Percentiles rank a stretch among this genome's conserved stretches.
Conservation (phyloP, 2,329 filamentous ascomycete genomes). For the Elsinoe australis region DNA sequence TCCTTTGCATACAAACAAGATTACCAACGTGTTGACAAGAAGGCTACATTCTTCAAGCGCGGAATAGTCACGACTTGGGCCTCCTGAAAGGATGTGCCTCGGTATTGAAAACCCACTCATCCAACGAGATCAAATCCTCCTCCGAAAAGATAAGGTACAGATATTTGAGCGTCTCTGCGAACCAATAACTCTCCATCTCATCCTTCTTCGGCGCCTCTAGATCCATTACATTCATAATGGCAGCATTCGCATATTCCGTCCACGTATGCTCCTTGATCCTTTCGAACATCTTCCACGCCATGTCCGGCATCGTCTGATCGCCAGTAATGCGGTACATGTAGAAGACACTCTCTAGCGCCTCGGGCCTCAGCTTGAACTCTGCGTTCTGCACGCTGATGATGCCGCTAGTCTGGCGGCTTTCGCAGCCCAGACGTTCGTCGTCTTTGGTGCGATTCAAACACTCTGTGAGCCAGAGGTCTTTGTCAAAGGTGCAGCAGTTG, state of each 20-base stretch:
- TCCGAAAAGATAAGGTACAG: constrained; percentile 57
- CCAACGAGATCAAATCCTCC: constrained; percentile 52
- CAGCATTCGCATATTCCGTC: constrained; percentile 56
- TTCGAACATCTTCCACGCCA: constrained; percentile 68
- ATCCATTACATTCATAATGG: constrained; percentile 56
- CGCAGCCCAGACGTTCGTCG: constrained; percentile 26
- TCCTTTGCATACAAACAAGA: too few species aligned
- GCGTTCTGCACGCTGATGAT: constrained; percentile 49
- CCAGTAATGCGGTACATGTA: constrained; percentile 69
- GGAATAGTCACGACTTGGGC: too few species aligned
- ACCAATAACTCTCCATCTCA: constrained; percentile 67
- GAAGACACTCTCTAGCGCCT: constrained; percentile 75
- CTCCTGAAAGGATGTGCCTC: constrained; percentile 15
- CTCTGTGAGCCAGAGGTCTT: constrained; percentile 34
- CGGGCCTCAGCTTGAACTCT: constrained; percentile 61
- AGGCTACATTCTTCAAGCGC: too few species aligned
- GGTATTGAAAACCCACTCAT: constrained; percentile 33
- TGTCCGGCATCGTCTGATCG: constrained; percentile 55
- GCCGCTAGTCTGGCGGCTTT: constrained; percentile 46
- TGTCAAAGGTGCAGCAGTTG: constrained; percentile 40
- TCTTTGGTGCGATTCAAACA: constrained; percentile 22
- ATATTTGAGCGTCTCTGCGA: constrained; percentile 56
- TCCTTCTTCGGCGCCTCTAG: constrained; percentile 40
- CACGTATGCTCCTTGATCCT: constrained; percentile 54
- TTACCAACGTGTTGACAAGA: too few species aligned